phyloP scores from a whole-genome alignment of 495 filamentous ascomycete genomes.

The Usnea hakonensis region DNA sequence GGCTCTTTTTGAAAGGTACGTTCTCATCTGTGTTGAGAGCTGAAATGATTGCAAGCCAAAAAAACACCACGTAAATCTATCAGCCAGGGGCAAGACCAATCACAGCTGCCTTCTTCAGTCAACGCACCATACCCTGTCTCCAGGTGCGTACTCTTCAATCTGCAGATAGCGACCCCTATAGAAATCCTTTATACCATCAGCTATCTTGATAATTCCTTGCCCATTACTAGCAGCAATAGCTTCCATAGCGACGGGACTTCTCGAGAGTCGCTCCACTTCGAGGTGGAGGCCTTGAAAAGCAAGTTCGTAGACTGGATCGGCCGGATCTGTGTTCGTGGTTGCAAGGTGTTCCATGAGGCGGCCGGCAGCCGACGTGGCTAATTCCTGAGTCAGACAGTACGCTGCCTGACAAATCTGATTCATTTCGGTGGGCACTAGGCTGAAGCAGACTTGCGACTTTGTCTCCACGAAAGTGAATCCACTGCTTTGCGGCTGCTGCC shows the following conservation, averaged over 20 bases:
- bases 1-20: no score
- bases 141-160: background rate
- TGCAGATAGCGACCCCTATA: background rate
- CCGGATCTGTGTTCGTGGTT: background rate
- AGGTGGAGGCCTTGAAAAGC: background rate
- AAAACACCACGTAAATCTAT: background rate
- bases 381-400: conserved; percentile 8
- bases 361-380: conserved; percentile 12
- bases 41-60: background rate
- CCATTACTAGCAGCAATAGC: conserved; percentile 12
- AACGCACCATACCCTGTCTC: background rate
- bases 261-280: conserved; percentile 12
- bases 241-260: conserved; percentile 4
- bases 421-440: background rate
- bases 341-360: conserved; percentile 1
- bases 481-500: background rate
- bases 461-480: background rate
- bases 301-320: background rate
- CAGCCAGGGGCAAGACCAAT: background rate
- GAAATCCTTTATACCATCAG: background rate
- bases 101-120: background rate
- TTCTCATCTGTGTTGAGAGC: no score
- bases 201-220: background rate
- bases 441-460: background rate
- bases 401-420: conserved; percentile 12